Evolutionary conservation across 306 rosid genomes (phyloP), one percentile per base, ranked within the genome.

Genomic region (Sphenostylis stenocarpa): DNA sequence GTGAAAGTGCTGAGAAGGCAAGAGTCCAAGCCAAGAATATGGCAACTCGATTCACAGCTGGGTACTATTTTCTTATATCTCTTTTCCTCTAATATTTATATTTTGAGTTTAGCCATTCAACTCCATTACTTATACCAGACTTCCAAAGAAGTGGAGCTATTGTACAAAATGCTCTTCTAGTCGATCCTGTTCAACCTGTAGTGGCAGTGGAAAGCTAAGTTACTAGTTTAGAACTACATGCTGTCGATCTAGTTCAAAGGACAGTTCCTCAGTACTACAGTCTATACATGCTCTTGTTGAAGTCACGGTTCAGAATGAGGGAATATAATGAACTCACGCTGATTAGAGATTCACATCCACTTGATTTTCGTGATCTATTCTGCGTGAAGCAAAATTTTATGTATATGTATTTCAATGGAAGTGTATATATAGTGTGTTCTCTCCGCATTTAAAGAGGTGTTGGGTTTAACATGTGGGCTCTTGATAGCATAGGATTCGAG

Each of bases 131-230:
- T 76, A 12, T 72, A 10, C 68, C 87, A 92, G 98, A 86, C 97
- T 95, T 86, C 97, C 97, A 55, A 92, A 89, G 88, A 95, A 94
- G 76, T 95, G 97, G 97, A 95, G 99, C 91, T 92, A 95, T 78
- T 95, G 97, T 29, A 88, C 96, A 70, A 94, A 90, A 61, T 94
- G 98, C 83, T 81, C 95, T 55, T 92, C 99, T 52, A 72, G 85
- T n/a, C 84, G 97, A 77, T 88, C 91, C 38, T 95, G 97, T 81
- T 77, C 39, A 60, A 64, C 88, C 58, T 95, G 98, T 64, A 90
- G 85, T 75, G 98, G 98, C 75, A 83, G 81, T 80, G 98, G 98
- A 41, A 88, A 91, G 82, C 74, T 90, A 80, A 86, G 61, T 85
- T 75, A 6, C 69, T 88, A 89, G 85, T 79, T 86, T 78, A 76